Base-by-base conservation (phyloP, 192 early-diverging fungal genomes). In the Umbelopsis sp. region DNA sequence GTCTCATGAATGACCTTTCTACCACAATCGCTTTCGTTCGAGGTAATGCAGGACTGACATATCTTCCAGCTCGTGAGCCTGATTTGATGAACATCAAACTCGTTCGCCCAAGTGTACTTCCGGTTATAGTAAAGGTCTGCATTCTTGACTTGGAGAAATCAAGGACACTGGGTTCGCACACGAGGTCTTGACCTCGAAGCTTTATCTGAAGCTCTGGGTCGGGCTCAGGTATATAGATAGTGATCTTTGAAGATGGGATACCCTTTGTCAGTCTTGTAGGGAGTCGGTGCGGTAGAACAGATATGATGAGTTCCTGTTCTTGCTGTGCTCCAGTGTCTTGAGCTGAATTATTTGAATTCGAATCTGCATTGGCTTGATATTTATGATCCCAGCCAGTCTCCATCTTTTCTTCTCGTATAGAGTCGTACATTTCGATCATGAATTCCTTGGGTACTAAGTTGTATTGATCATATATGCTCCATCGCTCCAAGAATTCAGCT, bases 1-100 rank as follows among this genome's bases (percentile, higher is more conserved):
- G 84, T 43, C 85, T 71, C 86, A 91, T 84, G 71, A 91, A 91
- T 29, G 86, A 81, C 14, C 84, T 78, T 47, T 91, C 90, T 22
- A 91, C 82, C 0, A 88, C 84, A 50, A 91, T 81, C 31, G 77
- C 78, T 45, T 87, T 83, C 12, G 86, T 91, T 8, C 79, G 70
- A 0, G 85, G 79, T 53, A 85, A 71, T 12, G 79, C 71, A 11
- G 77, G 79, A 22, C 83, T 74, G 29, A 83, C 77, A 70, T 85
- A 85, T 47, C 65, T 69, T 17, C 79, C 77, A n/a, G 84, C 85
- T 9, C 82, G 74, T 2, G 65, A 52, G 16, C 87, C 88, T 0
- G 84, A 66, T 22, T 85, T 84, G 17, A 74, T 68, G 69, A 91
- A 87, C 71, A 88, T 88, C 47, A 91, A 71, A 2, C 82, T 81